Conservation (phyloP, 331 rosid genomes). For the Pyrus hybrid region DNA sequence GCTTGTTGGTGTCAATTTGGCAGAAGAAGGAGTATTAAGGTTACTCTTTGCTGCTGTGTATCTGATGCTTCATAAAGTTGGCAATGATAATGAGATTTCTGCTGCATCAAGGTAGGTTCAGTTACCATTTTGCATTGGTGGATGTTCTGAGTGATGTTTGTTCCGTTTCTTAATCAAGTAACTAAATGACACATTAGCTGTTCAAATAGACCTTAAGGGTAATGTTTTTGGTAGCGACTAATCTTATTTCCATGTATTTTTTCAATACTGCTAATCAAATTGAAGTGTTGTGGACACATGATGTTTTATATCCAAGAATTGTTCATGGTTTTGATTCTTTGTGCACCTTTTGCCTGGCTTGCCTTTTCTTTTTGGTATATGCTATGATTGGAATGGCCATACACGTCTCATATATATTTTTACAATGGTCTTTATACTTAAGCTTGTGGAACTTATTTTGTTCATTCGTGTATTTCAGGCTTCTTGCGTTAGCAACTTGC, state of each 20-base stretch:
- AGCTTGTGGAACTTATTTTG: constrained; percentile 14
- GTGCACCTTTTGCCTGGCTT: neutral
- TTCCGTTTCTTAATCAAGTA: neutral
- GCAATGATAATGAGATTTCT: constrained; percentile 75
- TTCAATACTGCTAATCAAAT: neutral
- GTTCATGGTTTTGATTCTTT: neutral
- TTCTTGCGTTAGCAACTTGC: constrained; percentile 72
- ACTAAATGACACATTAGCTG: neutral
- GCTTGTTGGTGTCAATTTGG: constrained; percentile 82
- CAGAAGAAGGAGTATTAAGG: constrained; percentile 83
- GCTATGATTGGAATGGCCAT: neutral
- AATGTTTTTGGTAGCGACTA: too few relatives aligned
- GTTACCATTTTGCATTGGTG: constrained; percentile 13
- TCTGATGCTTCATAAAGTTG: constrained; percentile 69
- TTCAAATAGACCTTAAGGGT: neutral
- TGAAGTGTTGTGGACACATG: neutral
- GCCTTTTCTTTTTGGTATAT: neutral
- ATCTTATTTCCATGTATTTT: neutral
- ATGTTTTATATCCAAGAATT: neutral
- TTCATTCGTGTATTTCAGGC: constrained; percentile 38
- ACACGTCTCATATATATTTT: neutral
- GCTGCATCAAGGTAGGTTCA: constrained; percentile 78
- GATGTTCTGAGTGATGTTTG: neutral
- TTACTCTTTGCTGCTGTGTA: constrained; percentile 78
- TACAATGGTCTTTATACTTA: neutral